Conservation (phyloP, 805 yeast genomes). For the Nakazawaea holstii region DNA sequence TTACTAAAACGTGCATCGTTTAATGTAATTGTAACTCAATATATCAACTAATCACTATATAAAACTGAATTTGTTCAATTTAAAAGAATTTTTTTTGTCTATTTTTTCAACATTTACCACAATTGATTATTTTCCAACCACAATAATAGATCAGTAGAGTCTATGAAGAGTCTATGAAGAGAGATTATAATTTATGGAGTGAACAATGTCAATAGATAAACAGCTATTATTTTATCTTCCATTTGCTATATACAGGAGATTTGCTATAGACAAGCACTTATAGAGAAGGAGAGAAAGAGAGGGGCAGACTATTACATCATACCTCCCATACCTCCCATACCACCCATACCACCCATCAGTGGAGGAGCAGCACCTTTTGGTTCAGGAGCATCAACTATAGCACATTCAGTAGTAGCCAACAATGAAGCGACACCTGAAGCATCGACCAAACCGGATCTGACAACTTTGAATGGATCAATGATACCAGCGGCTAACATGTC, state of each 20-base stretch:
- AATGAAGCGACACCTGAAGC: constrained; percentile 97
- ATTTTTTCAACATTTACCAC: too few relatives aligned
- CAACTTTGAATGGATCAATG: constrained; percentile 98
- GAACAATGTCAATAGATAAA: too few relatives aligned
- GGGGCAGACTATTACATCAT: constrained; percentile 6
- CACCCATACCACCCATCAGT: constrained; percentile 64
- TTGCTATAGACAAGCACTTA: too few relatives aligned
- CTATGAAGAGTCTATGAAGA: too few relatives aligned
- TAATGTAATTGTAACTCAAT: neutral
- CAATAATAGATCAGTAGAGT: too few relatives aligned
- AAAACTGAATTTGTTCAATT: too few relatives aligned
- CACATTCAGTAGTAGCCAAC: constrained; percentile 97
- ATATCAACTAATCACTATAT: too few relatives aligned
- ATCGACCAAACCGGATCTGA: constrained; percentile 90
- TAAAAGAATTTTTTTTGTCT: too few relatives aligned
- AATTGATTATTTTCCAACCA: too few relatives aligned
- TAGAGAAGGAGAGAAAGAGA: neutral
- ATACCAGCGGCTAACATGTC: constrained; percentile 97
- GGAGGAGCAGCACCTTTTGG: constrained; percentile 58
- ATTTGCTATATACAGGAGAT: constrained; percentile 2
- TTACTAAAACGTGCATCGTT: constrained; percentile 14
- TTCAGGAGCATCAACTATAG: constrained; percentile 92
- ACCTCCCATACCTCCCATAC: constrained; percentile 39
- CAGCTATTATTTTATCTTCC: too few relatives aligned
- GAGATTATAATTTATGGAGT: too few relatives aligned